Base-by-base conservation (phyloP, 2,329 filamentous ascomycete genomes). In the Phialophora chinensis region DNA sequence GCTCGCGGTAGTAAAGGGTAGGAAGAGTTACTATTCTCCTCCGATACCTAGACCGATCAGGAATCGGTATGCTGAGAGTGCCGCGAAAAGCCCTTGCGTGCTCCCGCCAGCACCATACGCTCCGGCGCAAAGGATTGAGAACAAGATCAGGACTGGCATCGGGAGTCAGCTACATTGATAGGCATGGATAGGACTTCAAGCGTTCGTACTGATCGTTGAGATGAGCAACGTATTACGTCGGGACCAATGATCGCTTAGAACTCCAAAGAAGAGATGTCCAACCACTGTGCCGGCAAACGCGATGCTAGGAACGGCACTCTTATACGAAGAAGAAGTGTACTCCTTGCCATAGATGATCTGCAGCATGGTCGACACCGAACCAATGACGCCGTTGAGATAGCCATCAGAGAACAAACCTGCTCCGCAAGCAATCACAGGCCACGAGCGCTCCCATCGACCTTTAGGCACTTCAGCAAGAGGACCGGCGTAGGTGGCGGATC, bases 201-300 rank as follows among this genome's bases (percentile, higher is more conserved):
- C 4, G 47, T 23, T 3, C 55, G 4, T 63, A 67, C 65, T 91
- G 63, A 92, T 74, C 1, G 93, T 97, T 0, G 91, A 95, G 17
- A 89, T 80, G 69, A 96, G 85, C 47, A 97, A 85, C 8, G 91
- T 90, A 82, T 91, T 91, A 73, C 90, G 93, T 23, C 93, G 88
- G 10, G 91, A 95, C 85, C 88, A 96, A 77, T 91, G 88, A 75
- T 97, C 93, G 63, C 89, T 89, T 10, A 91, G 86, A 72, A 89
- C 92, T 23, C 93, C 93, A 72, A 97, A 96, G 58, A 89, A 75
- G 6, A 96, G 82, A 82, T 93, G 91, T 1, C 92, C 92, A 0
- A 95, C 81, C 4, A 96, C 91, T n/a, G 91, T 96, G 11, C 93
- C 93, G 0, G 89, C 93, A 74, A 96, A 97, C 5, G 91, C 90